Evolutionary conservation across 1,139 yeast genomes (phyloP).

Genomic region (Geotrichum citri-aurantii): DNA sequence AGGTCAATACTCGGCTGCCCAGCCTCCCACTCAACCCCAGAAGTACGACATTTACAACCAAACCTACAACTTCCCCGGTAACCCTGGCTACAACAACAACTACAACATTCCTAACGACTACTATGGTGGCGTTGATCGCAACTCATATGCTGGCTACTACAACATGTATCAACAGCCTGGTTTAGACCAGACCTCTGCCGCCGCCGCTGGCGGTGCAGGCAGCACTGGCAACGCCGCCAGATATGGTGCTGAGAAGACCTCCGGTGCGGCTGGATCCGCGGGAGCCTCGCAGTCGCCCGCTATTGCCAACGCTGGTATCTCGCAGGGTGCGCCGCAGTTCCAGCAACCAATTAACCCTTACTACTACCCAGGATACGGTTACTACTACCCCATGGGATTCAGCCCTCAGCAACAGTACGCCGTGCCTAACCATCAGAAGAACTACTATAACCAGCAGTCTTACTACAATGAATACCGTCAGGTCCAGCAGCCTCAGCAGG

Average conservation of each 20-base stretch:
- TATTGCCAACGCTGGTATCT: slow-evolving; percentile 20
- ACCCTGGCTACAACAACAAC: slow-evolving; percentile 23
- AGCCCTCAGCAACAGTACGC: slow-evolving; percentile 28
- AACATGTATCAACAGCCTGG: slow-evolving; percentile 20
- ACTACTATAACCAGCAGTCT: slow-evolving; percentile 27
- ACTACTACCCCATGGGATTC: slow-evolving; percentile 28
- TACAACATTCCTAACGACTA: slow-evolving; percentile 20
- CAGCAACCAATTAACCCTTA: slow-evolving; percentile 27
- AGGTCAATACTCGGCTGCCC: slow-evolving; percentile 18
- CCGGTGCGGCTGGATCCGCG: slow-evolving; percentile 18
- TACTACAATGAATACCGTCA: slow-evolving; percentile 24
- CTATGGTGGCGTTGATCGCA: slow-evolving; percentile 21
- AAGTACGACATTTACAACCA: slow-evolving; percentile 25
- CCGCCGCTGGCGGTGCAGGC: slow-evolving; percentile 13
- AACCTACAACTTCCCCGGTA: slow-evolving; percentile 26
- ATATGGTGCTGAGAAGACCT: slow-evolving; percentile 11
- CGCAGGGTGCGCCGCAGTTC: slow-evolving; percentile 22
- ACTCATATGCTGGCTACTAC: slow-evolving; percentile 21
- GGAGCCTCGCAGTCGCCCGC: slow-evolving; percentile 24
- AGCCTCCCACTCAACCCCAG: slow-evolving; percentile 19
- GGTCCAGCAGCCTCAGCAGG: slow-evolving; percentile 2
- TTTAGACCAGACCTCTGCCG: slow-evolving; percentile 3
- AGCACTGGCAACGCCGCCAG: slow-evolving; percentile 7
- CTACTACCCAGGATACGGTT: slow-evolving; percentile 24
- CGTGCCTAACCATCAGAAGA: slow-evolving; percentile 26